A percentile compares a stretch with the other conserved stretches of the same genome.
phyloP scores from a whole-genome alignment of 2,329 filamentous ascomycete genomes.

The Colletotrichum tabaci region DNA sequence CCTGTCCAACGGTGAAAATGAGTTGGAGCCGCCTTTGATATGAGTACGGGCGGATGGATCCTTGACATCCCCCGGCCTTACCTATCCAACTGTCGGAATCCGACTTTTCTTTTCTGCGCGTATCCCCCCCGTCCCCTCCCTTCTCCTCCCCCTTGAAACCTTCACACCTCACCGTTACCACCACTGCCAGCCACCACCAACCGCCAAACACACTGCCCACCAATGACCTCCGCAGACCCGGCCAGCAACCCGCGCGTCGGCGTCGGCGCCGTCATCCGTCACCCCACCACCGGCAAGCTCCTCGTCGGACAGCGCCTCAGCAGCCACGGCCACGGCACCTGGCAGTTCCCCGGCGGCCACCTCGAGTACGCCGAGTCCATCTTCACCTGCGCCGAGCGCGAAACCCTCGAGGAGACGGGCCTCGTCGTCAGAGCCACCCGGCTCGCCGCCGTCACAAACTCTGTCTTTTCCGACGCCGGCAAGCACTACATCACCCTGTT shows the following conservation, averaged over 20 bases:
- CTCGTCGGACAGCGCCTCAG: constrained; percentile 64
- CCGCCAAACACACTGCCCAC: too few species aligned
- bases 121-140: background rate
- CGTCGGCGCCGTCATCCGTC: constrained; percentile 62
- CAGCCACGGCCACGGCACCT: constrained; percentile 54
- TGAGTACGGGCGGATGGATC: too few species aligned
- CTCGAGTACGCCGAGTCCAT: constrained; percentile 42
- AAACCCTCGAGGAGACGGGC: constrained; percentile 43
- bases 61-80: too few species aligned
- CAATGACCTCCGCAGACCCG: background rate
- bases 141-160: background rate
- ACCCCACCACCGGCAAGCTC: constrained; percentile 56
- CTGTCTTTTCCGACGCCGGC: constrained; percentile 29
- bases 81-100: too few species aligned
- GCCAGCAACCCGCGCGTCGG: constrained; percentile 61
- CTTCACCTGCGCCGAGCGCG: constrained; percentile 39
- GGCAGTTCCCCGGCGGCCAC: constrained; percentile 41
- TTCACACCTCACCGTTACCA: background rate
- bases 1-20: too few species aligned
- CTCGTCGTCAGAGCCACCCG: constrained; percentile 22
- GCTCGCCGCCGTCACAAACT: constrained; percentile 42
- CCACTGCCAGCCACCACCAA: background rate
- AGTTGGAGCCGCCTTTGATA: too few species aligned
- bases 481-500: constrained; percentile 44
- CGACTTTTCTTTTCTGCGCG: background rate